These are phyloP conservation scores for Calonectria pteridis DNA, from an alignment of 2,329 filamentous ascomycete species.

Conservation along the genomic window DNA sequence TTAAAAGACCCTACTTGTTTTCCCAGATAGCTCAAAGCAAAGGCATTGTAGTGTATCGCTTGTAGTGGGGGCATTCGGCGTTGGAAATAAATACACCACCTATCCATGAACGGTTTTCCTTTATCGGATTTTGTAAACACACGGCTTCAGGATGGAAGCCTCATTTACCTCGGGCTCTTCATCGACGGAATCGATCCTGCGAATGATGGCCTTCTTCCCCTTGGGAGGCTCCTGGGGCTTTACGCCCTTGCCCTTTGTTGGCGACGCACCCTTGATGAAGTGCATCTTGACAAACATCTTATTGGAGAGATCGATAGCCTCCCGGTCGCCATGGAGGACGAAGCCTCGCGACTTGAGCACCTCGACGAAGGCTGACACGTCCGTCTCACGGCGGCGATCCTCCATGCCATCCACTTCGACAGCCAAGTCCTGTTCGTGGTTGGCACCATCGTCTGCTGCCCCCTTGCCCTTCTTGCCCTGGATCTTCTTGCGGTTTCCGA, in stretches of 20 bases:
- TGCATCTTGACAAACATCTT: conserved; percentile 99
- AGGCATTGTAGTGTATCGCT: conserved; percentile 32
- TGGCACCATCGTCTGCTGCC: conserved; percentile 59
- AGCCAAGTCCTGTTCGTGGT: conserved; percentile 69
- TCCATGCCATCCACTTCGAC: conserved; percentile 79
- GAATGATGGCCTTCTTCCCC: conserved; percentile 67
- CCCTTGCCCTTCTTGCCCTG: conserved; percentile 60
- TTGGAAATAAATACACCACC: conserved; percentile 29
- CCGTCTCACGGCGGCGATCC: conserved; percentile 78
- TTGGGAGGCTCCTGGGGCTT: conserved; percentile 68
- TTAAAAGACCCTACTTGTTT: conserved; percentile 19
- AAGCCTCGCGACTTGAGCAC: conserved; percentile 87
- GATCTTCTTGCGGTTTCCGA: conserved; percentile 74
- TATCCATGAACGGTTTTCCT: background rate
- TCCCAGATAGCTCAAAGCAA: conserved; percentile 29
- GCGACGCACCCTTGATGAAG: conserved; percentile 86
- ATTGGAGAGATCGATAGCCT: conserved; percentile 84
- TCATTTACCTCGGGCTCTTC: conserved; percentile 75
- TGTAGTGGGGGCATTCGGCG: conserved; percentile 34
- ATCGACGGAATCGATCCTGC: conserved; percentile 66
- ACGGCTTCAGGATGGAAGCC: conserved; percentile 83
- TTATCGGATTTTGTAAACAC: conserved; percentile 92
- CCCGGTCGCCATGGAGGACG: conserved; percentile 76
- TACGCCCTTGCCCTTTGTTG: conserved; percentile 81
- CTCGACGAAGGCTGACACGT: conserved; percentile 88